Base-by-base conservation (phyloP, 768 basidiomycete species). In the Hemileccinum impolitum region DNA sequence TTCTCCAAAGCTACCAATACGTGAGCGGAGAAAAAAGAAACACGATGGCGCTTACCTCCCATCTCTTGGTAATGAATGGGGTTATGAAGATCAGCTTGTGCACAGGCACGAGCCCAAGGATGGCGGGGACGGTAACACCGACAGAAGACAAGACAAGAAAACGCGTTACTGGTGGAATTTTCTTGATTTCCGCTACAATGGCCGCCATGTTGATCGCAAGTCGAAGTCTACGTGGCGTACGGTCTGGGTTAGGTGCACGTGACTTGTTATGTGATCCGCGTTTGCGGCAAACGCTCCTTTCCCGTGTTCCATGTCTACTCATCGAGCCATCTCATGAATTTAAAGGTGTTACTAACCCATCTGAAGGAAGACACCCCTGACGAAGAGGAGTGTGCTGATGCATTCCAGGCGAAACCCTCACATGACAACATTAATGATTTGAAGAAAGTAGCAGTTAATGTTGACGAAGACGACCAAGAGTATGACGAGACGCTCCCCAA, bases 91-190 rank as follows among this genome's bases (percentile, higher is more conserved):
- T 13, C 49, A 88, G 38, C 26, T 64, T 70, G 66, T 85, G 81
- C 2, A 70, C 62, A 7, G 76, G 68, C 19, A 90, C 58, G 3
- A 88, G 48, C 12, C 77, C 69, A 56, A 84, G 64, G 52, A 87
- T 62, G 23, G 77, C 70, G 0, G 87, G 77, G 1, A 84, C 18
- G 0, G 89, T 80, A 34, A 90, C 71, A 0, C 68, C 80, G 3
- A 88, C 60, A 2, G 81, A 78, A 2, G 87, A 85, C 18, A 69
- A 71, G 49, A 79, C 75, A 6, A 90, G 64, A 47, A 84, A 81
- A 28, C 91, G 81, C 6, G 91, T 92, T 32, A 94, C 84, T 30
- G 86, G 85, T 0, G 91, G 90, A 1, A 93, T 88, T 71, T 90
- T 91, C 58, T 75, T 79, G 45, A 92, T 66, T 70, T 91, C 86